Evolutionary conservation across 1,284 basidiomycete species (phyloP), one percentile per base, ranked within the genome.

Genomic region (Austroboletus novae-zelandiae): DNA sequence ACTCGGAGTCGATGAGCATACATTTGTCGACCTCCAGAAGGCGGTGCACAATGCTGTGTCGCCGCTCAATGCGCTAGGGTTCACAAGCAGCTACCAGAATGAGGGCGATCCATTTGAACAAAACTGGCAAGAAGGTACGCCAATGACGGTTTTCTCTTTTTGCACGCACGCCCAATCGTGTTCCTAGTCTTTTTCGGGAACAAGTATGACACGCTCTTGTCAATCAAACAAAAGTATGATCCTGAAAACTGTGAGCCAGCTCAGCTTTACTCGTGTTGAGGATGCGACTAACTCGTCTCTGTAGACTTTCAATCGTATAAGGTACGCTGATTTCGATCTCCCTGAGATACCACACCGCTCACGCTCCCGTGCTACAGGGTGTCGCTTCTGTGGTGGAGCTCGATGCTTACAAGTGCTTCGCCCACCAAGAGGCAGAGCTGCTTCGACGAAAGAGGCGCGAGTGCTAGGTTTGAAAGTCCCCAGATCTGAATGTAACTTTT

Each of bases 161-260:
- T 23, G 20, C 20, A 23, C 20, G 20, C 20, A 14, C 31, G 17
- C 8, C 7, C 11, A 7, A 17, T 37, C 36, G 2, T 17, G 9
- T 17, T 20, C 9, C 9, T 13, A 64, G 59, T 43, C 15, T 64
- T 60, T 29, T 64, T 62, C 23, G 55, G 61, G n/a, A 54, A 56
- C 53, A 66, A 62, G 46, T 64, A 65, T 25, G 42, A 50, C 2
- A 10, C 35, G 9, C 18, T 64, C 10, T 54, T 42, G 15, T 48
- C 52, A 11, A 64, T 64, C 51, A 66, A 62, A 27, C 61, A 56
- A 40, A 58, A 53, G 36, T 66, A 66, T 10, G 61, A 66, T 39
- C 57, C 57, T 2, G 0, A 14, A 0, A 66, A 66, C 31, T 62
- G 63, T 62, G 42, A 43, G 61, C 51, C 3, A 4, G 25, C 20